Conservation (phyloP, 2,329 filamentous ascomycete genomes). For the Cladophialophora psammophila region DNA sequence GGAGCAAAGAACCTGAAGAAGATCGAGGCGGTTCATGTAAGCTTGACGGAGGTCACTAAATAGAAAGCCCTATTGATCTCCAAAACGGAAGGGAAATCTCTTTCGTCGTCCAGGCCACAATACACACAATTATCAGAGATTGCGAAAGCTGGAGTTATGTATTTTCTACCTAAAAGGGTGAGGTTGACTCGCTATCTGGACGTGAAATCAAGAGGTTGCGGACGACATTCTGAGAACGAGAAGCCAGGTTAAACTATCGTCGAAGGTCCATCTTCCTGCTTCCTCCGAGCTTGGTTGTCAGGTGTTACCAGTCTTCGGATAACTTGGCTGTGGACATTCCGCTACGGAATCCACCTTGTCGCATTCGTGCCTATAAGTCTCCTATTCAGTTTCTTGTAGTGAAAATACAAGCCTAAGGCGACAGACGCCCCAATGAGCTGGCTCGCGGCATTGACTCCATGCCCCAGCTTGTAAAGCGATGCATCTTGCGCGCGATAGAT, state of each 20-base stretch:
- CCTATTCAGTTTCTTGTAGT: conserved; percentile 61
- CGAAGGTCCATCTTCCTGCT: not conserved
- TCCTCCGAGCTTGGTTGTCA: not conserved
- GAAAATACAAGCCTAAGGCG: conserved; percentile 62
- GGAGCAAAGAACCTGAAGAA: conserved; percentile 36
- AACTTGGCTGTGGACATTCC: not conserved
- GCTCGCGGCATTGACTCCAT: conserved; percentile 70
- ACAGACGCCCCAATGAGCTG: conserved; percentile 66
- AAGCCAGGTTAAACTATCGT: too few relatives aligned
- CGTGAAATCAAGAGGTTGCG: too few relatives aligned
- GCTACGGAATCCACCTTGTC: conserved; percentile 14
- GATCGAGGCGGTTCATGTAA: conserved; percentile 36
- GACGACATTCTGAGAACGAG: too few relatives aligned
- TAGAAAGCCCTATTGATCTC: not conserved
- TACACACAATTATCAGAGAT: not conserved
- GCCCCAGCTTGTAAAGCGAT: conserved; percentile 70
- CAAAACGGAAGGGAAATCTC: not conserved
- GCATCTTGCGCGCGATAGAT: conserved; percentile 39
- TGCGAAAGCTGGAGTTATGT: too few relatives aligned
- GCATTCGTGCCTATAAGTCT: conserved; percentile 21
- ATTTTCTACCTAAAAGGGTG: too few relatives aligned
- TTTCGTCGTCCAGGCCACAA: not conserved
- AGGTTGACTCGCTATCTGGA: too few relatives aligned
- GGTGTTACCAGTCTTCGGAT: not conserved
- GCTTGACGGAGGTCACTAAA: conserved; percentile 12